Evolutionary conservation across 371 early-diverging fungal species (phyloP), one percentile per base, ranked within the genome.

Genomic region (Mortierella sp.): DNA sequence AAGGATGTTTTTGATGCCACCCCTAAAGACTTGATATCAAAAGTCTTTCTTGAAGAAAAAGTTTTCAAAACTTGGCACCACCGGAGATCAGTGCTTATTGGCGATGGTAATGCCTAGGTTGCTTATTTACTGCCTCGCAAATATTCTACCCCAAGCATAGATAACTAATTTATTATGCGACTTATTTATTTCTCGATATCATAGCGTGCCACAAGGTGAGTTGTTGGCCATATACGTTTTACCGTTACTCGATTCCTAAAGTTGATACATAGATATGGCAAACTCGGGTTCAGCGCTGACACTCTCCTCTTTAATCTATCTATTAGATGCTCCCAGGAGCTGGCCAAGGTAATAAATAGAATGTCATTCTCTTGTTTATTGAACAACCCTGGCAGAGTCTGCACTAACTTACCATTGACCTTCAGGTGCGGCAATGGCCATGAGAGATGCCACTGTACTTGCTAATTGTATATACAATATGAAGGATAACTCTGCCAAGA

Each of bases 171-270:
- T 28, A 28, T 28, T 28, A 28, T 28, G 2, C 2, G 24, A 28
- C 10, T 3, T 13, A 5, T 15, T n/a, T 59, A 43, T 24, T 21
- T 41, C 15, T n/a, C 36, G 28, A 28, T 3, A 6, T 5, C 7
- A 22, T 50, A 63, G 64, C 64, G 3, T 63, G 64, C 32, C 64
- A 63, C 33, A 63, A 63, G 52, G 64, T 63, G 5, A 50, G 9
- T 63, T 28, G 28, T 28, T 28, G 28, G 28, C 28, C 28, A 2
- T 28, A 28, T 2, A 28, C 28, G 28, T 1, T 28, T 28, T 28
- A 28, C 28, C 28, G 28, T 28, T 28, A 28, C 28, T 28, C 28
- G 28, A 28, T 28, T 28, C 28, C 28, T 28, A 28, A 28, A 28
- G 28, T 28, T 28, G 28, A 28, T 28, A 2, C 28, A 28, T 28